Conservation (phyloP, 2,329 filamentous ascomycete species). For the Monilinia fructicola region DNA sequence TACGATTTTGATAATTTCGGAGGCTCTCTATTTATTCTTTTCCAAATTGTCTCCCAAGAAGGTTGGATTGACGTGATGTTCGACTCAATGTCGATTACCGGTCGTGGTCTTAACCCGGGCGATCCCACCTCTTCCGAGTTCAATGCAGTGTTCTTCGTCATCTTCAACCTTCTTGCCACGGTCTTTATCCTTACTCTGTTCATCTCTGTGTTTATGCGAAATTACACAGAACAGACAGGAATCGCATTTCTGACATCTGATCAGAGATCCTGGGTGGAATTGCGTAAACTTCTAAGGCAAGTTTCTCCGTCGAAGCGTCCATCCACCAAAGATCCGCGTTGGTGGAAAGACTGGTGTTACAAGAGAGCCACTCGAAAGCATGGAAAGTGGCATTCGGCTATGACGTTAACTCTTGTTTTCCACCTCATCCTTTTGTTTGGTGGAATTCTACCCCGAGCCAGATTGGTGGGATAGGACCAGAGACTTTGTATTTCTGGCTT, state of each 20-base stretch:
- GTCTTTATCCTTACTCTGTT: constrained; percentile 97
- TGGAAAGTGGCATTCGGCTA: constrained; percentile 82
- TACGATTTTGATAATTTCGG: constrained; percentile 95
- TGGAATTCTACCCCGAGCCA: constrained; percentile 81
- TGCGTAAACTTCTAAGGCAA: constrained; percentile 87
- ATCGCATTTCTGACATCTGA: constrained; percentile 95
- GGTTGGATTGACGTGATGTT: constrained; percentile 96
- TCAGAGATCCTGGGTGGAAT: constrained; percentile 93
- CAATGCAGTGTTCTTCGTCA: constrained; percentile 93
- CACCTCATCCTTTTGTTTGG: constrained; percentile 79
- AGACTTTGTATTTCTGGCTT: constrained; percentile 74
- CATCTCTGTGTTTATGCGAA: constrained; percentile 99
- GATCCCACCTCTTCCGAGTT: constrained; percentile 65
- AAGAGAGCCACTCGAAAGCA: constrained; percentile 91
- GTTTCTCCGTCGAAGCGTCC: constrained; percentile 94
- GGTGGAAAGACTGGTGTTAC: constrained; percentile 92
- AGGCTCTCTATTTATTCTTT: constrained; percentile 91
- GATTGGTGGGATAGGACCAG: constrained; percentile 67
- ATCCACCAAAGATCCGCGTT: constrained; percentile 70
- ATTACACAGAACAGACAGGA: constrained; percentile 97
- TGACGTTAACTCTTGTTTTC: constrained; percentile 76
- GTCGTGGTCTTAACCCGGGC: constrained; percentile 69
- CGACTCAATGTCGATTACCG: constrained; percentile 77
- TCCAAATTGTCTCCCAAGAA: constrained; percentile 98
- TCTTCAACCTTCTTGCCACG: constrained; percentile 93